Evolutionary conservation across 495 filamentous ascomycete species (phyloP), one percentile per base, ranked within the genome.

Genomic region (Cercophora scortea): DNA sequence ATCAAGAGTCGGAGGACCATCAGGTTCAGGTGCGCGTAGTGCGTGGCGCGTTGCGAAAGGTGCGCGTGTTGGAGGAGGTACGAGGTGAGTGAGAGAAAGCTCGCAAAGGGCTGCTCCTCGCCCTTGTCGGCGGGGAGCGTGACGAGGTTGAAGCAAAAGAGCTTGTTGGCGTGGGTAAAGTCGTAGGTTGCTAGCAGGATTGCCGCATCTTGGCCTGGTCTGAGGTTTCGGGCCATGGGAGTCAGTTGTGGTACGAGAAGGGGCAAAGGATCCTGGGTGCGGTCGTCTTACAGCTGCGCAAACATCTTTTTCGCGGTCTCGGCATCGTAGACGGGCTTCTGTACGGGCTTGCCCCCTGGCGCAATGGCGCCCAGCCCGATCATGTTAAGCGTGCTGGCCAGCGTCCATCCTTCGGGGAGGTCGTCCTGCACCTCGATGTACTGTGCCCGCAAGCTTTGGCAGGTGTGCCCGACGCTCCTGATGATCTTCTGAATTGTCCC

Each of bases 31-130:
- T 90, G 84, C 11, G 86, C 82, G 65, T 98, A 98, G 43, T 86
- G 76, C 4, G 86, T 80, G 12, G 89, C 78, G 48, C 92, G 79
- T 38, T 74, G 58, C 6, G 92, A 93, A 8, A 91, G 82, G 64
- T 96, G 87, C 3, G 93, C 90, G 64, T 98, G 93, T 54, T 95
- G 91, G 32, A 95, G 77, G 25, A 97, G 77, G 66, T 97, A 98
- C 4, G 92, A 96, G 6, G 87, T 87, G 18, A 96, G 69, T 0
- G 94, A 97, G 40, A 97, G 73, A 66, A 93, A 94, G 56, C 79
- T 79, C 15, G 84, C 80, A 52, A 98, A 85, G 0, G 93, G 88
- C 2, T 85, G 75, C 60, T 94, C 83, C 45, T 84, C 74, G 38
- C 76, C 79, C 61, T 87, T 87, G 34, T 79, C 76, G 34, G 83